A percentile compares a stretch with the other conserved stretches of the same genome.
phyloP scores from a whole-genome alignment of 306 rosid genomes.

The Hylodesmum podocarpum region DNA sequence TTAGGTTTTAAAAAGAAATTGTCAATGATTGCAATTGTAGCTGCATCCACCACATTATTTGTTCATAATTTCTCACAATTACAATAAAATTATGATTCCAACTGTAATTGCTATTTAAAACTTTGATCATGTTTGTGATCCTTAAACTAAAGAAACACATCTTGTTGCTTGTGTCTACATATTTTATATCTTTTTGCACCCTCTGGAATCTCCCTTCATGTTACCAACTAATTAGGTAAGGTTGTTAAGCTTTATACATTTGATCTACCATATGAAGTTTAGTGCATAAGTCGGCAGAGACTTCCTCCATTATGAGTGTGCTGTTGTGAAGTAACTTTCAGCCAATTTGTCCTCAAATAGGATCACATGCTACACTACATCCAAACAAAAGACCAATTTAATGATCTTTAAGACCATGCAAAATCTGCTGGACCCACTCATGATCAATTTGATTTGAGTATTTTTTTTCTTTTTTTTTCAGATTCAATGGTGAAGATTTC shows the following conservation, averaged over 20 bases:
- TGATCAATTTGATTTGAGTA: not conserved
- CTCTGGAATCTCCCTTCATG: not conserved
- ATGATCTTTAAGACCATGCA: not conserved
- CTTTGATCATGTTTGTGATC: not conserved
- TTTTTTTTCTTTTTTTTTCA: constrained; percentile 22
- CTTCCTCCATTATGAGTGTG: not conserved
- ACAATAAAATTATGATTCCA: no score
- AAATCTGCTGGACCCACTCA: constrained; percentile 11
- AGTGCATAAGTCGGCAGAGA: not conserved
- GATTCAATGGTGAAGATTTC: constrained; percentile 54
- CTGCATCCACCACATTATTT: no score
- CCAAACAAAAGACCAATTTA: constrained; percentile 1
- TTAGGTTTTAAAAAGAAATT: not conserved
- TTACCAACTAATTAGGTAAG: not conserved
- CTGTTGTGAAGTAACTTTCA: constrained; percentile 34
- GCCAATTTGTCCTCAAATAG: constrained; percentile 13
- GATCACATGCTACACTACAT: constrained; percentile 11
- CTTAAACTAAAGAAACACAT: not conserved
- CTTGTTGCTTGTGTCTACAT: not conserved
- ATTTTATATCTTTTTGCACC: not conserved
- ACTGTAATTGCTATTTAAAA: not conserved
- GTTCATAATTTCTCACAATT: no score
- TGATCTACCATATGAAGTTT: not conserved
- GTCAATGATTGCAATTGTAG: not conserved
- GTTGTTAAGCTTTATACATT: not conserved